Conservation (phyloP, 2,329 filamentous ascomycete species). For the Aspergillus sp. region DNA sequence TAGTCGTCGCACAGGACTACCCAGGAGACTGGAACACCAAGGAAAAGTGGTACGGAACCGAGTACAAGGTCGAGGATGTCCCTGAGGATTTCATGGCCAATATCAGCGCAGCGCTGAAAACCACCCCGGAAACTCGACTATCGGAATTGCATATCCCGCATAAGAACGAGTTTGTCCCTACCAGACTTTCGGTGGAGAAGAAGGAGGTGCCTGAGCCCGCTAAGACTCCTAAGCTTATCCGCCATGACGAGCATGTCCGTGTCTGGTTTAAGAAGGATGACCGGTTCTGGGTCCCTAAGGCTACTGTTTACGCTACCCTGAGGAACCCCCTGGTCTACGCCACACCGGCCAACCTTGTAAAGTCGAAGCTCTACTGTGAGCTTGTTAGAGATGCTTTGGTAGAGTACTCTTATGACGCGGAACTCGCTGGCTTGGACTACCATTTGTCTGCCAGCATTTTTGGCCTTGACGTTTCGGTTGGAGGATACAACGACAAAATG, state of each 20-base stretch:
- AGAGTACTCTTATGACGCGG: conserved; percentile 94
- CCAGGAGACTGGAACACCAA: conserved; percentile 83
- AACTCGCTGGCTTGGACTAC: conserved; percentile 86
- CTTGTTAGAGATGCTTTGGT: conserved; percentile 84
- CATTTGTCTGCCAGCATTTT: conserved; percentile 69
- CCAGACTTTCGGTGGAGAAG: conserved; percentile 89
- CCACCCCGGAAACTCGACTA: conserved; percentile 59
- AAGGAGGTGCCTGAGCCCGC: conserved; percentile 78
- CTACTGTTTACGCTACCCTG: conserved; percentile 77
- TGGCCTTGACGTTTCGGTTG: conserved; percentile 75
- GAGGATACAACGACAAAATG: conserved; percentile 96
- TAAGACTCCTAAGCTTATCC: conserved; percentile 74
- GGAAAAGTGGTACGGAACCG: conserved; percentile 97
- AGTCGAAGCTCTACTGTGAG: conserved; percentile 77
- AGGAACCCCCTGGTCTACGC: conserved; percentile 76
- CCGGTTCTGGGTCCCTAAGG: conserved; percentile 96
- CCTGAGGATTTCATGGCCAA: conserved; percentile 71
- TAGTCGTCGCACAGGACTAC: conserved; percentile 76
- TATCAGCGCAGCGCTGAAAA: conserved; percentile 63
- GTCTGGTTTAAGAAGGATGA: conserved; percentile 99
- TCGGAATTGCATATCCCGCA: conserved; percentile 80
- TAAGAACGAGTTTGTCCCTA: conserved; percentile 94
- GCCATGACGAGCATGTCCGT: conserved; percentile 76
- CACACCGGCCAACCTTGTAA: conserved; percentile 75
- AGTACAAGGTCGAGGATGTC: conserved; percentile 82